A percentile compares a stretch with the other conserved stretches of the same genome.
Evolutionary conservation across 2,329 filamentous ascomycete species (phyloP).

Genomic region (Phaeosphaeria sp.): DNA sequence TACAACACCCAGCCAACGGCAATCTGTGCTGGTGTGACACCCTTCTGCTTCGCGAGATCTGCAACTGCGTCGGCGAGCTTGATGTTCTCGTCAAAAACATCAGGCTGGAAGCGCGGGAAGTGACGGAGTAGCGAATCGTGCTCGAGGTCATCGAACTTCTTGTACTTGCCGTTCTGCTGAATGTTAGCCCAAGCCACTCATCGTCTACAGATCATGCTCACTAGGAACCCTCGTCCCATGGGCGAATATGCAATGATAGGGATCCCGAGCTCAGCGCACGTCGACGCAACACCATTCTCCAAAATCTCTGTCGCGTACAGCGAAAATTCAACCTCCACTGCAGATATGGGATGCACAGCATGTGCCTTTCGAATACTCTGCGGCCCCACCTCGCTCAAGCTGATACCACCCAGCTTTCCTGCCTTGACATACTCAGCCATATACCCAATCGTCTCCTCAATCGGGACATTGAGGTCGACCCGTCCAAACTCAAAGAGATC

Average conservation of each 20-base stretch:
- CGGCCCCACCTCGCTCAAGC: constrained; percentile 54
- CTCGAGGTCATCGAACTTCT: constrained; percentile 62
- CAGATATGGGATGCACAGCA: constrained; percentile 61
- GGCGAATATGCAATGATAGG: constrained; percentile 75
- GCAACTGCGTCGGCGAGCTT: constrained; percentile 66
- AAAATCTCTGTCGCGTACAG: constrained; percentile 64
- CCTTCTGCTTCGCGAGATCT: constrained; percentile 65
- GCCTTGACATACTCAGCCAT: constrained; percentile 49
- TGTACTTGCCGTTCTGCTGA: constrained; percentile 51
- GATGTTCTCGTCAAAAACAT: constrained; percentile 70
- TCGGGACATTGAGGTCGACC: constrained; percentile 52
- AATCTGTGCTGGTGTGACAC: constrained; percentile 66
- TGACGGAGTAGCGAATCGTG: constrained; percentile 58
- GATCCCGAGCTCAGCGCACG: constrained; percentile 68
- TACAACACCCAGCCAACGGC: constrained; percentile 69
- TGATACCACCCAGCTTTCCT: constrained; percentile 55
- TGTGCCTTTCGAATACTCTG: constrained; percentile 56
- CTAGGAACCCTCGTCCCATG: constrained; percentile 66
- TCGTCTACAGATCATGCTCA: constrained; percentile 20
- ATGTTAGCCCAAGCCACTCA: constrained; percentile 20
- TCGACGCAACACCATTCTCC: constrained; percentile 62
- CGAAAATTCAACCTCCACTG: constrained; percentile 67
- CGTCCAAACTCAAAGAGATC: constrained; percentile 58
- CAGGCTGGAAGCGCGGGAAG: constrained; percentile 68
- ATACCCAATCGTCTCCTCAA: constrained; percentile 54